Evolutionary conservation across 1,139 yeast genomes (phyloP), one percentile per base, ranked within the genome.

Genomic region (Suhomyces atakaporum): DNA sequence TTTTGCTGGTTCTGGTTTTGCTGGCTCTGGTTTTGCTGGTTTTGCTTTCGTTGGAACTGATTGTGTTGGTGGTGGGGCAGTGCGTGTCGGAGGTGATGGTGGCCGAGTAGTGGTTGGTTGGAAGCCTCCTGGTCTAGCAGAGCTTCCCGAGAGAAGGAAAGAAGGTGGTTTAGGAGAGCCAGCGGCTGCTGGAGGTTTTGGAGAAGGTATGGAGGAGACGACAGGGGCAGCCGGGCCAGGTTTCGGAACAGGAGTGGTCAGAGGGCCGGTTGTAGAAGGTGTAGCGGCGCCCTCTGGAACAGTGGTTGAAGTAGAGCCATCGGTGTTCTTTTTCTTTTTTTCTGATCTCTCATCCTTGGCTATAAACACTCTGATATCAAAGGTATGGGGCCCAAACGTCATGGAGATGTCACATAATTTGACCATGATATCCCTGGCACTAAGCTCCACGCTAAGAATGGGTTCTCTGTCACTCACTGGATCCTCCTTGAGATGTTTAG

Each of bases 361-460:
- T 16, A 89, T 82, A 58, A 86, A 92, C 29, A 92, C 60, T 43
- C 95, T 69, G 5, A 84, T 75, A 28, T 83, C 89, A 57, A 87
- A 86, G 1, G 67, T 62, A 60, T 92, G 98, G 0, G 96, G 96
- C 0, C 97, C 97, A 25, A 85, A 69, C 5, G 72, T 69, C 64
- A 89, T 61, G 1, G 69, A 63, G 39, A 90, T 80, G 49, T 90
- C 97, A 50, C 94, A 79, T 40, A 92, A 64, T 54, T 88, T 88
- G 40, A 88, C 85, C 96, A 90, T 89, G 36, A 82, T 82, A 48
- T 92, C 97, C 47, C 95, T 69, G 23, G 84, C 84, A 56, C 79
- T 79, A 7, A 69, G 70, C 10, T 73, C 73, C 25, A 62, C 51
- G 5, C 72, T 67, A 32, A 73, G 59, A 25, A 75, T 67, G 24